phyloP scores from a whole-genome alignment of 768 basidiomycete genomes.

The Suillus subluteus region DNA sequence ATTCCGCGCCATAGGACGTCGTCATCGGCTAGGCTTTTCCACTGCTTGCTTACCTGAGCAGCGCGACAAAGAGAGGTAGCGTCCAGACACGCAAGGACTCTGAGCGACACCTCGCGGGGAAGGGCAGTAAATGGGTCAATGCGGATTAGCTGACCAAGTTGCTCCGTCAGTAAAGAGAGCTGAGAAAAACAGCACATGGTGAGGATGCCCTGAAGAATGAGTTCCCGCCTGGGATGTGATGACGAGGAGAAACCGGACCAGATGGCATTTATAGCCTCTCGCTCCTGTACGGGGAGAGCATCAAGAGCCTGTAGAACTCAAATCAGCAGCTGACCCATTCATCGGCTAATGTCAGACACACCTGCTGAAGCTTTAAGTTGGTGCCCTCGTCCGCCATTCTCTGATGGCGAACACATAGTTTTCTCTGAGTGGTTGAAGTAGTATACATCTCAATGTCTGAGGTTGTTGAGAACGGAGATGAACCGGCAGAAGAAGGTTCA shows the following conservation, averaged over 20 bases:
- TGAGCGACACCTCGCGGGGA: slow-evolving; percentile 88
- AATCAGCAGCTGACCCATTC: slow-evolving; percentile 13
- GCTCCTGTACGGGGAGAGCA: slow-evolving; percentile 80
- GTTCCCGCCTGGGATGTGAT: slow-evolving; percentile 84
- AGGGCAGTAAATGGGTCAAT: slow-evolving; percentile 93
- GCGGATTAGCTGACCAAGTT: slow-evolving; percentile 89
- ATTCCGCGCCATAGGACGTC: slow-evolving; percentile 95
- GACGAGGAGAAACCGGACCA: slow-evolving; percentile 98
- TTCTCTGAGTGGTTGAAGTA: slow-evolving; percentile 55
- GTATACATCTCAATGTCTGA: slow-evolving; percentile 22
- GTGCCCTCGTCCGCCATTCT: slow-evolving; percentile 97
- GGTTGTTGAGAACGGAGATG: slow-evolving; percentile 13
- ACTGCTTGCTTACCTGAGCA: slow-evolving; percentile 84
- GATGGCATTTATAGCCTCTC: slow-evolving; percentile 85
- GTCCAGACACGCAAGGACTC: slow-evolving; percentile 86
- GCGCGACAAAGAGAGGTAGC: slow-evolving; percentile 92
- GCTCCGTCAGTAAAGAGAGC: slow-evolving; percentile 92
- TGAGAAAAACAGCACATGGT: slow-evolving; percentile 99
- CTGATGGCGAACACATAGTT: slow-evolving; percentile 91
- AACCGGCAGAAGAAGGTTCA: not conserved
- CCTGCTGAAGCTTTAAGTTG: slow-evolving; percentile 89
- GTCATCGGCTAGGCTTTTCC: slow-evolving; percentile 92
- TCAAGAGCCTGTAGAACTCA: slow-evolving; percentile 76
- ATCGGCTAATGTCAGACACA: slow-evolving; percentile 33
- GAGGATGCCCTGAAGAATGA: slow-evolving; percentile 94